These are phyloP conservation scores for Penicillium occitanis DNA, from an alignment of 2,329 filamentous ascomycete genomes.

Conservation along the genomic window DNA sequence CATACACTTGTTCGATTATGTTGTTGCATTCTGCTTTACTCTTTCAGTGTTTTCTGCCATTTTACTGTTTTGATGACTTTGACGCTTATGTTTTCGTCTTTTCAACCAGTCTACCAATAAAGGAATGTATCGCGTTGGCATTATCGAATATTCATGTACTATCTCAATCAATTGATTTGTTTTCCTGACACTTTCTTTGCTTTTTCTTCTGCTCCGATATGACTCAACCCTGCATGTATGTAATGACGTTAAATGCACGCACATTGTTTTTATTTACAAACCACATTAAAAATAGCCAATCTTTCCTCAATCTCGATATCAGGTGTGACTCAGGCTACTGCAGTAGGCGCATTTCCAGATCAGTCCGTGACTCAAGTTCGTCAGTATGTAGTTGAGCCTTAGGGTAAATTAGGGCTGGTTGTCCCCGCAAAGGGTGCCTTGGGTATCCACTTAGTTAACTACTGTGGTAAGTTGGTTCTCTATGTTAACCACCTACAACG, in stretches of 20 bases:
- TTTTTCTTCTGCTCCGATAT: slow-evolving; percentile 1
- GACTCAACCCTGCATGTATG: slow-evolving; percentile 12
- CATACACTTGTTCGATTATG: slow-evolving; percentile 1
- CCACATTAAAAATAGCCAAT: background rate
- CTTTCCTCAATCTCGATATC: background rate
- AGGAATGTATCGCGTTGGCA: background rate
- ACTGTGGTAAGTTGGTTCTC: too few species aligned
- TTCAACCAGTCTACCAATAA: background rate
- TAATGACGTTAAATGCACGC: slow-evolving; percentile 1
- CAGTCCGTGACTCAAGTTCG: background rate
- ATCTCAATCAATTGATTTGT: background rate
- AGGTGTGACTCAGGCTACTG: slow-evolving; percentile 11
- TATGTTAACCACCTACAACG: background rate
- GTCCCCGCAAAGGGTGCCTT: slow-evolving; percentile 16
- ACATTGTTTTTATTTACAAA: slow-evolving; percentile 3
- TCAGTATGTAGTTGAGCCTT: slow-evolving; percentile 6
- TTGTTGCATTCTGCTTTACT: background rate
- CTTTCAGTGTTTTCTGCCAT: background rate
- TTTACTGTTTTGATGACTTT: background rate
- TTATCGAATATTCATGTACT: background rate
- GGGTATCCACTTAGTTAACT: background rate
- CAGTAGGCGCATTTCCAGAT: slow-evolving; percentile 4
- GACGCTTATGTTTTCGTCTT: background rate
- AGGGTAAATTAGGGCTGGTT: slow-evolving; percentile 12
- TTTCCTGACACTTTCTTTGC: background rate